Conservation (phyloP, 1,139 yeast genomes). For the Geotrichum bryndzae region DNA sequence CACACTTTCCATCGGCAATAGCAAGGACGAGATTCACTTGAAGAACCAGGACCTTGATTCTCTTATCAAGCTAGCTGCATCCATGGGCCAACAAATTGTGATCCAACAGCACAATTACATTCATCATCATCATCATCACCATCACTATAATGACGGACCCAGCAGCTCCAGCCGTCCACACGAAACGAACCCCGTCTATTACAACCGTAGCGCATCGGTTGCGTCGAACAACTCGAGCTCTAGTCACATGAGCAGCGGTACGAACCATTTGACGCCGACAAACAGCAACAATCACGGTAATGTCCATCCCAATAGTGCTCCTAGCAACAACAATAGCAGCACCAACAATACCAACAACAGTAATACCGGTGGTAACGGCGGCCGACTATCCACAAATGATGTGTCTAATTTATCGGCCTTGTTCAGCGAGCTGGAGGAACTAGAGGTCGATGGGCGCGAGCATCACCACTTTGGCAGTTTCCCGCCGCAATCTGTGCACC, state of each 20-base stretch:
- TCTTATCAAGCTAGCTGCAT: conserved; percentile 3
- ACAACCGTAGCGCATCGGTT: conserved; percentile 4
- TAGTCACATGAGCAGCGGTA: conserved; percentile 13
- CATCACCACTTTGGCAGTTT: conserved; percentile 6
- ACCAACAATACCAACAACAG: background rate
- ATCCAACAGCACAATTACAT: conserved; percentile 4
- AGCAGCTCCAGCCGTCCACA: conserved; percentile 20
- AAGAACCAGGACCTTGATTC: conserved; percentile 41
- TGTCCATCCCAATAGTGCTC: background rate
- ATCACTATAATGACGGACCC: conserved; percentile 1
- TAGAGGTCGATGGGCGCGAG: conserved; percentile 13
- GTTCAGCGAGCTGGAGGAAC: conserved; percentile 12
- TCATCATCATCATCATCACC: conserved; percentile 5
- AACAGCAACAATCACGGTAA: conserved; percentile 20
- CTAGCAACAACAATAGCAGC: background rate
- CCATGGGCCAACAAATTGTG: conserved; percentile 15
- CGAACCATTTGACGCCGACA: conserved; percentile 12
- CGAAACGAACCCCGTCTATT: conserved; percentile 7
- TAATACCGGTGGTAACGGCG: background rate
- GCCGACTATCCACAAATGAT: conserved; percentile 1
- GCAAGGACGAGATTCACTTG: conserved; percentile 1
- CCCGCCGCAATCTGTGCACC: background rate
- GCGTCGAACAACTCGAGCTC: conserved; percentile 15
- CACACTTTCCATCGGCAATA: conserved; percentile 13
- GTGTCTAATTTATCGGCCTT: conserved; percentile 12